Evolutionary conservation across 2,329 filamentous ascomycete genomes (phyloP).

Genomic region (Ceratocystis colombiana): DNA sequence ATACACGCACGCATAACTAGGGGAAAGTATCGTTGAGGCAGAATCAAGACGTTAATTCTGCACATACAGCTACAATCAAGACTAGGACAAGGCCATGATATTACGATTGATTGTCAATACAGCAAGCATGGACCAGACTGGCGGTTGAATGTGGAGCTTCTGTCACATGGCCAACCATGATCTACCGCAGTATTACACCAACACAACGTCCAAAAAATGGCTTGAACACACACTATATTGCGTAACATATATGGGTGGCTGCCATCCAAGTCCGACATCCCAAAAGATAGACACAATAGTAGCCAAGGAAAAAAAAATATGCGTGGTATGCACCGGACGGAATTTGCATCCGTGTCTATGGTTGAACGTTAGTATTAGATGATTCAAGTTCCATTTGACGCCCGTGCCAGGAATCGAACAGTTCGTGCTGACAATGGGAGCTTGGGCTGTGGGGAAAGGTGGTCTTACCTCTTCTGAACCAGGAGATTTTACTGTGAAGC

Average conservation of each 20-base stretch:
- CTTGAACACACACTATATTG: neutral
- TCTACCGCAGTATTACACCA: neutral
- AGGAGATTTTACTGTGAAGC: slow-evolving; percentile 8
- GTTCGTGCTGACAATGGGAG: neutral
- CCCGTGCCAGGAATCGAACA: slow-evolving; percentile 13
- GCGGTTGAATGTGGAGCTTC: slow-evolving; percentile 5
- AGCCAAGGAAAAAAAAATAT: neutral
- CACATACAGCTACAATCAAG: too few relatives aligned
- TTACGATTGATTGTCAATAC: neutral
- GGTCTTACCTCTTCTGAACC: slow-evolving; percentile 20
- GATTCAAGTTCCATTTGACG: neutral
- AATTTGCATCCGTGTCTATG: slow-evolving; percentile 20
- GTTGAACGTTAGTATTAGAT: neutral
- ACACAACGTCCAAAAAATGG: neutral
- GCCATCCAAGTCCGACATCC: neutral
- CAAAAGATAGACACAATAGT: neutral
- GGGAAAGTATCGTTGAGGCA: neutral
- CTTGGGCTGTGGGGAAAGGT: neutral
- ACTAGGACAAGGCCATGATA: too few relatives aligned
- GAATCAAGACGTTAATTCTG: too few relatives aligned
- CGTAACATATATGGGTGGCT: neutral
- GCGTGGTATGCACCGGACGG: slow-evolving; percentile 15
- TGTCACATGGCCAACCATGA: neutral
- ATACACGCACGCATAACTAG: neutral
- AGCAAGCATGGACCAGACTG: neutral